Percentiles rank a stretch among this genome's conserved stretches.
Conservation (phyloP, 257 asterid genomes). For the Salvia miltiorrhiza region DNA sequence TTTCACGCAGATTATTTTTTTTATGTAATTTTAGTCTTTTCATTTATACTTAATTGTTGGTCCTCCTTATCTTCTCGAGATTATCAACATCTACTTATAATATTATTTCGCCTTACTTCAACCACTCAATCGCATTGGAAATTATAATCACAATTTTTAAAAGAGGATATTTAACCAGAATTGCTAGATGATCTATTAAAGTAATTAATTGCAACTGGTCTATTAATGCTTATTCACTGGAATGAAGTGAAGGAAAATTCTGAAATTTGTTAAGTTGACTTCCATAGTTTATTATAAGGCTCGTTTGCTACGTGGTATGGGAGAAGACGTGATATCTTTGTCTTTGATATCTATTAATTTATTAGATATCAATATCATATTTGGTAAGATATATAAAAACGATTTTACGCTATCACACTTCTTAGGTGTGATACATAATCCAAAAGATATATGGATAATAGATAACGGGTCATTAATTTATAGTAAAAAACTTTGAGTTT, state of each 20-base stretch:
- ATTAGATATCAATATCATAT: no score
- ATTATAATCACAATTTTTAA: neutral
- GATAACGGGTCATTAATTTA: no score
- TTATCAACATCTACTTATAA: constrained; percentile 12
- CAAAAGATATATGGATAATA: no score
- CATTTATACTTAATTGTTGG: constrained; percentile 7
- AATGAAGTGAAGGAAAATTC: neutral
- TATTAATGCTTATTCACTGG: neutral
- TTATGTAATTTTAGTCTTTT: neutral
- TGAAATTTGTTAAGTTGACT: neutral
- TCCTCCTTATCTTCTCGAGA: constrained; percentile 39
- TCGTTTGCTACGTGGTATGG: no score
- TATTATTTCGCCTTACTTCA: constrained; percentile 15
- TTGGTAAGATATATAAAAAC: no score
- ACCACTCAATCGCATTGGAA: neutral
- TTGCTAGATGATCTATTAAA: no score
- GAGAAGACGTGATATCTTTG: no score
- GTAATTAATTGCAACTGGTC: neutral
- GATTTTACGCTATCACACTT: no score
- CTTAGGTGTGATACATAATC: no score
- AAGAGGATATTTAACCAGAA: neutral
- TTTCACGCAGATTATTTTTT: neutral
- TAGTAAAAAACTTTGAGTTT: no score
- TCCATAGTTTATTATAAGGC: no score
- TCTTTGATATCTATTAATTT: no score